Conservation (phyloP, 148 eudicot genomes). For the Rhododendron simsii region DNA sequence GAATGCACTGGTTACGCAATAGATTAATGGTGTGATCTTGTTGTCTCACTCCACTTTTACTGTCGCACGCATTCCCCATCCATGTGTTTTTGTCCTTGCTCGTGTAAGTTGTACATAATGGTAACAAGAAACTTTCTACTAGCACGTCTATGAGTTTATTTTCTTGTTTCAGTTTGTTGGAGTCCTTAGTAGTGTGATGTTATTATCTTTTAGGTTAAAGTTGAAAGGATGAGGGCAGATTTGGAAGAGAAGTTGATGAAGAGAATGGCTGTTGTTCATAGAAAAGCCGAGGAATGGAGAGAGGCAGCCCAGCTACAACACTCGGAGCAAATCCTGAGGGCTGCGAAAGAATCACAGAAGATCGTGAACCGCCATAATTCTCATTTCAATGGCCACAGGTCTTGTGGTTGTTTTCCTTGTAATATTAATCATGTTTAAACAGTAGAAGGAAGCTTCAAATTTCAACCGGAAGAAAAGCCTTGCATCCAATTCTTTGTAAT, state of each 20-base stretch:
- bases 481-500: neutral
- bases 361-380: constrained; percentile 28
- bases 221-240: constrained; percentile 78
- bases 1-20: constrained; percentile 13
- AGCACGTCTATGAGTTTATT: neutral
- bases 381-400: constrained; percentile 30
- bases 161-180: neutral
- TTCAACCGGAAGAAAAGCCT: neutral
- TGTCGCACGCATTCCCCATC: neutral
- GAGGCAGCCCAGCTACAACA: constrained; percentile 63
- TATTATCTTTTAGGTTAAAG: constrained; percentile 55
- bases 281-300: constrained; percentile 83
- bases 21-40: constrained; percentile 2
- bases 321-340: constrained; percentile 49
- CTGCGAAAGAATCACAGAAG: constrained; percentile 44
- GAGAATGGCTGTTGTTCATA: constrained; percentile 67
- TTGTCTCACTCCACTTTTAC: neutral
- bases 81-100: neutral
- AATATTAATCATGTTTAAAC: constrained; percentile 17
- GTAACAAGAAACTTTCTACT: neutral
- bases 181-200: neutral
- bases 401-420: constrained; percentile 72
- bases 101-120: neutral
- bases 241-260: constrained; percentile 85
- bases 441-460: neutral